These are phyloP conservation scores for Paecilomyces variotii DNA, from an alignment of 2,329 filamentous ascomycete species.

Conservation along the genomic window DNA sequence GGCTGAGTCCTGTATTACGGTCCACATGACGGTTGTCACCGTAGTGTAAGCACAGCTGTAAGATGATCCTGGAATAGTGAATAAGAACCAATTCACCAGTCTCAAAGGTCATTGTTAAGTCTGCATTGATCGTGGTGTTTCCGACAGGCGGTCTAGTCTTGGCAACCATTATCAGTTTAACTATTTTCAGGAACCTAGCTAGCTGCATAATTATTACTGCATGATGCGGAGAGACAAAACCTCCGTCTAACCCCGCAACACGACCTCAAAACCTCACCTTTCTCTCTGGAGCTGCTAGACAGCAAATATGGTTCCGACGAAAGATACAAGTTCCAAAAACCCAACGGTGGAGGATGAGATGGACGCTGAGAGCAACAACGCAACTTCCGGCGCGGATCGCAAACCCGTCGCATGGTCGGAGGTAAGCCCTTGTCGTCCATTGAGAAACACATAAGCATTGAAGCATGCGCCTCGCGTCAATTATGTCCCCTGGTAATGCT, in stretches of 20 bases:
- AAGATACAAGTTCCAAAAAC: conserved; percentile 3
- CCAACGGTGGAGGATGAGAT: conserved; percentile 9
- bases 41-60: not conserved
- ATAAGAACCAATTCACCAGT: not conserved
- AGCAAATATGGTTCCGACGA: not conserved
- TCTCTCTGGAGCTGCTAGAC: not conserved
- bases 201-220: not conserved
- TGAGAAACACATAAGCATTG: not conserved
- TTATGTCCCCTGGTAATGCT: not conserved
- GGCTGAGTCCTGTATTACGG: not conserved
- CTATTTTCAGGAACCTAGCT: no score
- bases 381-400: not conserved
- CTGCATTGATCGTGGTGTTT: not conserved
- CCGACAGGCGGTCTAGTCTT: not conserved
- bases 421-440: conserved; percentile 7
- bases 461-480: not conserved
- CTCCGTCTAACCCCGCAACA: not conserved
- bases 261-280: not conserved
- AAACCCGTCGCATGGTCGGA: conserved; percentile 16
- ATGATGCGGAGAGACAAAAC: not conserved
- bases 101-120: not conserved
- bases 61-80: not conserved
- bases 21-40: not conserved
- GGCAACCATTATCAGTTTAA: not conserved
- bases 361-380: not conserved